Evolutionary conservation across 2,329 filamentous ascomycete genomes (phyloP).

Genomic region (Cadophora luteo-olivacea): DNA sequence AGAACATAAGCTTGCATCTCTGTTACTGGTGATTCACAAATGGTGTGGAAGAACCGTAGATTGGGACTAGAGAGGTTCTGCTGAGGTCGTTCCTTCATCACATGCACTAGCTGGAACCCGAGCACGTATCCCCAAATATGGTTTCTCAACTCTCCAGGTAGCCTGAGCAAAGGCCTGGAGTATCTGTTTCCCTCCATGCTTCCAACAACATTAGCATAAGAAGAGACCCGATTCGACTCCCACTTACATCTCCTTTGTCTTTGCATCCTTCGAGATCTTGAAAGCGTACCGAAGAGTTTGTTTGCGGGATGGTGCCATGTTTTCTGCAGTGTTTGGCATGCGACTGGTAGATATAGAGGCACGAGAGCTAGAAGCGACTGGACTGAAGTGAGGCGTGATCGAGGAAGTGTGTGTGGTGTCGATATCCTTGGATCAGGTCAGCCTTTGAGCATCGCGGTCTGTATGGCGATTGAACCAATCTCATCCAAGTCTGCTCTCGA

Average conservation of each 20-base stretch:
- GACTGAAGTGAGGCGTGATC: no score
- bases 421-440: no score
- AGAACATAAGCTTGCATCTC: not conserved
- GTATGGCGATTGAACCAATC: no score
- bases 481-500: no score
- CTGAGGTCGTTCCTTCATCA: not conserved
- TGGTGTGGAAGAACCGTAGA: not conserved
- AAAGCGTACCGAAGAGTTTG: not conserved
- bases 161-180: not conserved
- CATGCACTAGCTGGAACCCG: conserved; percentile 8
- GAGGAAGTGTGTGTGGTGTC: no score
- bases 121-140: conserved; percentile 3
- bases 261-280: not conserved
- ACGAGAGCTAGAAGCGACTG: no score
- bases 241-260: not conserved
- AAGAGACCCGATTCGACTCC: not conserved
- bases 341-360: no score
- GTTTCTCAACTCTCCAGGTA: conserved; percentile 2
- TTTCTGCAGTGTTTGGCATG: not conserved
- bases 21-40: conserved; percentile 6
- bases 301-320: not conserved
- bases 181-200: not conserved
- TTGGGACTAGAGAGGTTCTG: not conserved
- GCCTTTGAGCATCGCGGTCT: no score
- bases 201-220: not conserved